These are phyloP conservation scores for Mikania micrantha DNA, from an alignment of 129 eudicot genomes.

Conservation along the genomic window DNA sequence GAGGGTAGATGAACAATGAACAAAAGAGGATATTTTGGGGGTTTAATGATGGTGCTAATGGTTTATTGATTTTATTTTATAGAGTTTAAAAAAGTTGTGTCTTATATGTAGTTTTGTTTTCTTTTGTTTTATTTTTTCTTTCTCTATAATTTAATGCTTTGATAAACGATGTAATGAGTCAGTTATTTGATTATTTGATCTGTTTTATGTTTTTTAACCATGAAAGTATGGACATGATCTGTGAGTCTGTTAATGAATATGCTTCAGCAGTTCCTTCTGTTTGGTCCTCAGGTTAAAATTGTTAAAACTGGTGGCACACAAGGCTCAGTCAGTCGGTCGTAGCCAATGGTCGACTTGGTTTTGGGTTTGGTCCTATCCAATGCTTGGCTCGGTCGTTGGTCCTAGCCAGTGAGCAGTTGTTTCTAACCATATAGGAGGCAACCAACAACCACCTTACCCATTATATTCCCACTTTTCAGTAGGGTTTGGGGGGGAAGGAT, in stretches of 20 bases:
- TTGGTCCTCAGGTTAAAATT: background rate
- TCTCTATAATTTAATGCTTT: constrained; percentile 6
- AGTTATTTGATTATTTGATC: constrained; percentile 37
- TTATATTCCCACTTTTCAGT: no score
- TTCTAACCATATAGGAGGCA: no score
- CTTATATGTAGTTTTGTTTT: constrained; percentile 26
- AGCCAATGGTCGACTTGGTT: background rate
- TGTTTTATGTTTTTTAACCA: constrained; percentile 16
- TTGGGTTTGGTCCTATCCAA: background rate
- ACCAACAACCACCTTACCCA: no score
- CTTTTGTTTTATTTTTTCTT: no score
- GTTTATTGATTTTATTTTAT: constrained; percentile 16
- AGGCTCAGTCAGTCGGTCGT: background rate
- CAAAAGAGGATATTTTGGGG: background rate
- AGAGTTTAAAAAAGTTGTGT: constrained; percentile 11
- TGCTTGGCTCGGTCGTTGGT: background rate
- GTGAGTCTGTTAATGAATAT: background rate
- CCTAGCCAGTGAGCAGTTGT: no score
- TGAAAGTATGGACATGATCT: constrained; percentile 3
- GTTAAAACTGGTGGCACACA: background rate
- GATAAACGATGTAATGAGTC: constrained; percentile 20
- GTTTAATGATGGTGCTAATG: background rate
- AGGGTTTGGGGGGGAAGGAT: no score
- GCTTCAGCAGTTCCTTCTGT: background rate
- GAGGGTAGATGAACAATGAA: constrained; percentile 76